Conservation (phyloP, 306 rosid genomes). For the Rosa multiflora region DNA sequence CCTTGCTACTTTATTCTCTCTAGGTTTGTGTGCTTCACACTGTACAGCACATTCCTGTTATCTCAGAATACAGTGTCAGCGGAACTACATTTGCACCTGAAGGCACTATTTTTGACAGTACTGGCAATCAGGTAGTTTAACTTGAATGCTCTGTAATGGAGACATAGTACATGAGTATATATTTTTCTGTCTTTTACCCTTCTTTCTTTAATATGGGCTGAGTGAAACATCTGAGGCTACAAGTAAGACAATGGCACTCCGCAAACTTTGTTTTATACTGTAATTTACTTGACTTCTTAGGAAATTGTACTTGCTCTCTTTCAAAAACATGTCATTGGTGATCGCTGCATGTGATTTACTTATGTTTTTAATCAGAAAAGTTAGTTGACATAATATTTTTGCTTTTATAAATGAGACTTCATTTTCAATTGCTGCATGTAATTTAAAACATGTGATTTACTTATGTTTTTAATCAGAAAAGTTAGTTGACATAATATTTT, state of each 20-base stretch:
- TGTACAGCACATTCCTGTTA: slow-evolving; percentile 51
- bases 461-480: background rate
- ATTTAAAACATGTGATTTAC: slow-evolving; percentile 2
- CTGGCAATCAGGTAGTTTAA: slow-evolving; percentile 63
- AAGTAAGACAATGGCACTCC: background rate
- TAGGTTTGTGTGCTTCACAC: slow-evolving; percentile 93
- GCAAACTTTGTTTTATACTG: background rate
- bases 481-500: background rate
- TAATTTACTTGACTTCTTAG: background rate
- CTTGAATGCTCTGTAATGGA: background rate
- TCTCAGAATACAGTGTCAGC: slow-evolving; percentile 74
- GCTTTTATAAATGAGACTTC: too few relatives aligned
- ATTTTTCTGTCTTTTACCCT: background rate
- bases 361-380: too few relatives aligned
- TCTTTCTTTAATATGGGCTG: background rate
- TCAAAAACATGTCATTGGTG: background rate
- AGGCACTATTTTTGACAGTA: slow-evolving; percentile 66
- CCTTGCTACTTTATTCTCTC: slow-evolving; percentile 25
- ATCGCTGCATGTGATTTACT: too few relatives aligned
- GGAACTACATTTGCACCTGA: slow-evolving; percentile 96
- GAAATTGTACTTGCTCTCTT: background rate
- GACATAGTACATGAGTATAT: background rate
- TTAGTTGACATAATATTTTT: too few relatives aligned
- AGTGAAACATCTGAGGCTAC: background rate
- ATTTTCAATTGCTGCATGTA: too few relatives aligned